phyloP scores from a whole-genome alignment of 441 rosid genomes.

The Croton laevigatus region DNA sequence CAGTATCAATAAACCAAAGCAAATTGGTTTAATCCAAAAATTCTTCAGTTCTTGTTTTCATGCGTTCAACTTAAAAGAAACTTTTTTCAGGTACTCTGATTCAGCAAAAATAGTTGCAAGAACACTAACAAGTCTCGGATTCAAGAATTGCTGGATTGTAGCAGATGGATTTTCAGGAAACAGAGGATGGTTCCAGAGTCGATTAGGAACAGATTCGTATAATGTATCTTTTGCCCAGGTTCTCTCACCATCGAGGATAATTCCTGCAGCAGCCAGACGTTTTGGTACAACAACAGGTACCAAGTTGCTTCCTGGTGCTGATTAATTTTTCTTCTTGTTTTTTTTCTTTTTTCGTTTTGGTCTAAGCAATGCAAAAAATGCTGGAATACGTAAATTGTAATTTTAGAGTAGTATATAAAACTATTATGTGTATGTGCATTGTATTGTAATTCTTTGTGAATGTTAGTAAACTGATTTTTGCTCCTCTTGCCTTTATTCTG shows the following conservation, averaged over 20 bases:
- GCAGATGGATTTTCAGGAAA: conserved; percentile 83
- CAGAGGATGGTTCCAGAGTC: conserved; percentile 86
- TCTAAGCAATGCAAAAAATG: not conserved
- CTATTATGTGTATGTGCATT: not conserved
- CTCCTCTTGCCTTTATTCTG: not conserved
- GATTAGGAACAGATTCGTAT: conserved; percentile 78
- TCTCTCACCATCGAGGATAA: conserved; percentile 60
- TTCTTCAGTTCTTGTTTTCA: not conserved
- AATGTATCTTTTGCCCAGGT: conserved; percentile 61
- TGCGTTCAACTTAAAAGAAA: not conserved
- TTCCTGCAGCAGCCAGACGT: conserved; percentile 56
- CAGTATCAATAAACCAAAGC: too few species aligned
- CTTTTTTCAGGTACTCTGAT: conserved; percentile 65
- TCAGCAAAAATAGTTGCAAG: conserved; percentile 72
- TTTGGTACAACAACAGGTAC: conserved; percentile 50
- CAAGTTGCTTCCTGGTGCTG: conserved; percentile 75
- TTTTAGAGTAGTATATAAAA: conserved; percentile 16
- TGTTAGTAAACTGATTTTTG: conserved; percentile 4
- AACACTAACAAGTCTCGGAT: conserved; percentile 64
- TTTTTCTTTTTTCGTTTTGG: too few species aligned
- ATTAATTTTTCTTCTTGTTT: conserved; percentile 26
- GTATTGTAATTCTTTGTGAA: conserved; percentile 25
- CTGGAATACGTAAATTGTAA: conserved; percentile 20
- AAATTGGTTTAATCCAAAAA: too few species aligned
- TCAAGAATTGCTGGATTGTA: conserved; percentile 70